Conservation (phyloP, 805 yeast species). For the Pichia nanzhaoensis region DNA sequence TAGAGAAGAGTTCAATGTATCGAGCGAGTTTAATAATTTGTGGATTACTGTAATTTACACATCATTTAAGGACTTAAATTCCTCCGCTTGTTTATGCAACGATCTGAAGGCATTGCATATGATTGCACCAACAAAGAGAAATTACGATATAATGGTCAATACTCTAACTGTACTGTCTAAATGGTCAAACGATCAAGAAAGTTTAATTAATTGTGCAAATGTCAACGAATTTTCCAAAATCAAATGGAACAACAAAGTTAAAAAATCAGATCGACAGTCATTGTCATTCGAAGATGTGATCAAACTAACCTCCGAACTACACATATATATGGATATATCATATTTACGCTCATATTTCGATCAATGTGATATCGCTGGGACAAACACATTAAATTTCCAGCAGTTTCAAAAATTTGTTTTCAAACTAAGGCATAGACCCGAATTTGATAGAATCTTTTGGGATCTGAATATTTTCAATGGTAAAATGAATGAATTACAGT, state of each 20-base stretch:
- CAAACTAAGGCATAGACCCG: constrained; percentile 57
- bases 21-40: constrained; percentile 51
- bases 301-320: constrained; percentile 57
- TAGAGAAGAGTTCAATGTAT: constrained; percentile 74
- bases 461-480: constrained; percentile 20
- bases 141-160: constrained; percentile 47
- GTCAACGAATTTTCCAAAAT: constrained; percentile 8
- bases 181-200: constrained; percentile 13
- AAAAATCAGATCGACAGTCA: constrained; percentile 9
- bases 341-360: constrained; percentile 46
- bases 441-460: constrained; percentile 39
- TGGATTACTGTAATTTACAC: constrained; percentile 81
- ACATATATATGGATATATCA: constrained; percentile 60
- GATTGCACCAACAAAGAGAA: constrained; percentile 49
- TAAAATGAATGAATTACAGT: constrained; percentile 26
- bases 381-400: constrained; percentile 53
- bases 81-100: constrained; percentile 19
- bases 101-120: constrained; percentile 76
- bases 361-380: constrained; percentile 42
- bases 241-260: constrained; percentile 4
- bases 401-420: constrained; percentile 75
- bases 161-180: constrained; percentile 50
- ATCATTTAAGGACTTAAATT: constrained; percentile 35
- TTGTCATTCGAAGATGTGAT: constrained; percentile 62
- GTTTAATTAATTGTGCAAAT: constrained; percentile 8